Percentiles rank a stretch among this genome's conserved stretches.
phyloP scores from a whole-genome alignment of 169 alveolate species.

The Plasmodium vivax region DNA sequence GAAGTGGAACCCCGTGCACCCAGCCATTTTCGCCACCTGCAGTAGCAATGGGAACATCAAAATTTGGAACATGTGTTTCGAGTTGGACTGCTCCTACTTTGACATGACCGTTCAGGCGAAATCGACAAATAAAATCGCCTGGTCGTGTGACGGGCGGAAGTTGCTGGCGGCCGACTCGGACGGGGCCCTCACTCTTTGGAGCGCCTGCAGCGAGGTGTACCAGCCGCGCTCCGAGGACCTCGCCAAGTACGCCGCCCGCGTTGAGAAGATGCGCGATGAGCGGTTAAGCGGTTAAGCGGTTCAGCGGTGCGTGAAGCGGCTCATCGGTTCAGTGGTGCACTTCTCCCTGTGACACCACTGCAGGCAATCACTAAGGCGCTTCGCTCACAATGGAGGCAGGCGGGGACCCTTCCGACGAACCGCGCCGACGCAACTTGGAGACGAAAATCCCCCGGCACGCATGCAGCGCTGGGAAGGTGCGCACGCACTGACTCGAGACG shows the following conservation, averaged over 20 bases:
- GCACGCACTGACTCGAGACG: conserved; percentile 34
- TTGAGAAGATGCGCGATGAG: conserved; percentile 1
- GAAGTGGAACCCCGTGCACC: conserved; percentile 84
- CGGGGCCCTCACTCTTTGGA: conserved; percentile 53
- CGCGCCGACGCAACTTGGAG: conserved; percentile 3
- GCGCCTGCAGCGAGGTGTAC: conserved; percentile 55
- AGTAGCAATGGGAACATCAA: conserved; percentile 51
- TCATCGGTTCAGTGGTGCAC: no score
- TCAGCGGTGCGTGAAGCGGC: background rate
- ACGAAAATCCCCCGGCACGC: conserved; percentile 64
- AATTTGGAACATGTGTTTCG: conserved; percentile 42
- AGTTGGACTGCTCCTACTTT: conserved; percentile 33
- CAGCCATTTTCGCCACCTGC: conserved; percentile 63
- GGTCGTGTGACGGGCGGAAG: conserved; percentile 70
- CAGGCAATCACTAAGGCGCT: no score
- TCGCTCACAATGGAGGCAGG: no score
- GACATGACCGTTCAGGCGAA: conserved; percentile 24
- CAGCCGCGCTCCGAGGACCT: conserved; percentile 67
- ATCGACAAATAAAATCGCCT: conserved; percentile 58
- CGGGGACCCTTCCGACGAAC: background rate
- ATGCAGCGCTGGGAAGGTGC: conserved; percentile 50
- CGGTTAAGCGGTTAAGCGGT: background rate
- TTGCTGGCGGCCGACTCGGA: conserved; percentile 60
- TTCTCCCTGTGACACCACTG: no score
- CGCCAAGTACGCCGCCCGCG: conserved; percentile 2